phyloP scores from a whole-genome alignment of 1,139 yeast species.

The Yamadazyma epiphylla region DNA sequence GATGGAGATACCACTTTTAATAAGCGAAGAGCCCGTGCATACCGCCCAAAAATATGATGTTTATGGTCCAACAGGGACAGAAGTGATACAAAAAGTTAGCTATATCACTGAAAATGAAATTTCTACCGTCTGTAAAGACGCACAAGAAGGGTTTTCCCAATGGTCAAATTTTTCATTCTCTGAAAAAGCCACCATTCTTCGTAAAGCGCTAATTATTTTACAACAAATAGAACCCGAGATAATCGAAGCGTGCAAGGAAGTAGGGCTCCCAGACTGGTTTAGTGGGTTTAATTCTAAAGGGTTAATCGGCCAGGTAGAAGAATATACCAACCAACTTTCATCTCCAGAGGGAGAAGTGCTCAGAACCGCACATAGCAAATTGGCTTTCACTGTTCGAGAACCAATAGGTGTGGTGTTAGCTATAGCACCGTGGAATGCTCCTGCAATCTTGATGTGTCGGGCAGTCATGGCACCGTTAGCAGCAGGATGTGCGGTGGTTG shows the following conservation, averaged over 20 bases:
- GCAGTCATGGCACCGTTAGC: slow-evolving; percentile 41
- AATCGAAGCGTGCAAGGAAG: slow-evolving; percentile 24
- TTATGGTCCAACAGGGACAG: too few species aligned
- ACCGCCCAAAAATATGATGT: too few species aligned
- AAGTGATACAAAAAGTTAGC: too few species aligned
- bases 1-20: too few species aligned
- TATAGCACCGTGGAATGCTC: slow-evolving; percentile 49
- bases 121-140: slow-evolving; percentile 13
- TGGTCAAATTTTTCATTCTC: slow-evolving; percentile 19
- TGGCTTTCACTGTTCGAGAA: slow-evolving; percentile 28
- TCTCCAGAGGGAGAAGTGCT: slow-evolving; percentile 21
- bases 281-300: slow-evolving; percentile 31
- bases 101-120: too few species aligned
- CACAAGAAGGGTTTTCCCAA: slow-evolving; percentile 23
- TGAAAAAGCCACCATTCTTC: slow-evolving; percentile 18
- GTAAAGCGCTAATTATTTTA: slow-evolving; percentile 15
- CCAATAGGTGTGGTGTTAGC: slow-evolving; percentile 46
- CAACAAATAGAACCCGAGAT: slow-evolving; percentile 13
- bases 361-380: slow-evolving; percentile 16
- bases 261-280: slow-evolving; percentile 37
- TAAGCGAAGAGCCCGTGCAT: too few species aligned
- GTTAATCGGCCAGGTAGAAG: slow-evolving; percentile 19
- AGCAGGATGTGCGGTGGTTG: slow-evolving; percentile 49
- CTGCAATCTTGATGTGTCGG: slow-evolving; percentile 35
- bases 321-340: slow-evolving; percentile 18